A percentile compares a stretch with the other conserved stretches of the same genome.
These are phyloP conservation scores for Xylariaceae sp. DNA, from an alignment of 2,329 filamentous ascomycete species.

Conservation along the genomic window DNA sequence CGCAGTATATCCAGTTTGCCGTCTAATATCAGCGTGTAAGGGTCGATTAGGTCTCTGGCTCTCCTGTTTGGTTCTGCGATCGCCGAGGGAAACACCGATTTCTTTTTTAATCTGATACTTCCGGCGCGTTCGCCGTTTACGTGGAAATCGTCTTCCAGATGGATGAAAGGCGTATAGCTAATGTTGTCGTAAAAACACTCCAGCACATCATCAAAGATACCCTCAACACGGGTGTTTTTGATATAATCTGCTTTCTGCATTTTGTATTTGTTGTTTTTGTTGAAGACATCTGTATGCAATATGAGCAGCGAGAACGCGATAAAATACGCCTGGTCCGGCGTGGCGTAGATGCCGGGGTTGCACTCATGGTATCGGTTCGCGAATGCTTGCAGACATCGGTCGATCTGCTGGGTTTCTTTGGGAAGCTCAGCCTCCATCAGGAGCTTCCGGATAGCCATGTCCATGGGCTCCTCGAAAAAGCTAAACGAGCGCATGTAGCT, in stretches of 20 bases:
- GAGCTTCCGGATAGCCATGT: conserved; percentile 94
- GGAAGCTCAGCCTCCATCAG: conserved; percentile 95
- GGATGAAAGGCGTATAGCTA: conserved; percentile 95
- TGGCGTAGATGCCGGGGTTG: conserved; percentile 90
- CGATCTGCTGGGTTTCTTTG: conserved; percentile 97
- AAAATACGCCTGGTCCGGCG: conserved; percentile 93
- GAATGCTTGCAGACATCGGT: conserved; percentile 88
- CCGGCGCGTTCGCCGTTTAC: conserved; percentile 69
- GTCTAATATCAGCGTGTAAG: conserved; percentile 90
- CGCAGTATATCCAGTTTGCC: conserved; percentile 76
- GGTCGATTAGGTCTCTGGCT: conserved; percentile 83
- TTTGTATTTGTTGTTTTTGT: conserved; percentile 99
- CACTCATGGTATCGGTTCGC: conserved; percentile 97
- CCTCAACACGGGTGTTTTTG: conserved; percentile 88
- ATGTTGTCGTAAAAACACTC: conserved; percentile 99
- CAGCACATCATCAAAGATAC: conserved; percentile 86
- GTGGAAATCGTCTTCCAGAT: conserved; percentile 88
- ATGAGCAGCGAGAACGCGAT: conserved; percentile 96
- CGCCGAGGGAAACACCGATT: conserved; percentile 60
- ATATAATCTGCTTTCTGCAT: conserved; percentile 96
- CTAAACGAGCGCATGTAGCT: conserved; percentile 94
- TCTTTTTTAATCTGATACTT: conserved; percentile 66
- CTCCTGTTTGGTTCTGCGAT: conserved; percentile 60
- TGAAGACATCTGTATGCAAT: conserved; percentile 97
- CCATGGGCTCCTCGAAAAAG: conserved; percentile 95